These are phyloP conservation scores for Macrophomina phaseolina DNA, from an alignment of 2,329 filamentous ascomycete species.

Conservation along the genomic window DNA sequence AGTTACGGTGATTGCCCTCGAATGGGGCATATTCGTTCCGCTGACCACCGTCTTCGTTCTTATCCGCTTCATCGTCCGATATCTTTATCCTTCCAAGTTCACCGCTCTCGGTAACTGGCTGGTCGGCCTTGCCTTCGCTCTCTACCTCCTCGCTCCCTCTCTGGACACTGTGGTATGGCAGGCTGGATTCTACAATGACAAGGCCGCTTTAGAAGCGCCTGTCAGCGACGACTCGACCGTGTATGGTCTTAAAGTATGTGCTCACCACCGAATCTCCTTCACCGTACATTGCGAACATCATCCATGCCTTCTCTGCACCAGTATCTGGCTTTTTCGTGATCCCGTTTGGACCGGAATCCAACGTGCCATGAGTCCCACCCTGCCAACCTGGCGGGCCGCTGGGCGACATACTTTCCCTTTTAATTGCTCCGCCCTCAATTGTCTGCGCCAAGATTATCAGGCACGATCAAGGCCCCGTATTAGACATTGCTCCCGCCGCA, in stretches of 20 bases:
- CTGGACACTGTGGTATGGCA: conserved; percentile 7
- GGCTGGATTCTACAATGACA: neutral
- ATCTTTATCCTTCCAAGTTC: conserved; percentile 14
- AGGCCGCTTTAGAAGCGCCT: neutral
- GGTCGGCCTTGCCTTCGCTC: neutral
- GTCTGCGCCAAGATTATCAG: neutral
- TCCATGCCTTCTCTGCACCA: neutral
- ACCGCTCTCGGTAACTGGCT: neutral
- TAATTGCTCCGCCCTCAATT: neutral
- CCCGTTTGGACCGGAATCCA: no score
- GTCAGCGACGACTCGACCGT: neutral
- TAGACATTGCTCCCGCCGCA: neutral
- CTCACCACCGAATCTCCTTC: neutral
- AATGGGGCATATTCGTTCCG: conserved; percentile 10
- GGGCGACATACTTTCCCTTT: neutral
- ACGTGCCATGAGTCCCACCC: no score
- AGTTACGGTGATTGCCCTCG: conserved; percentile 5
- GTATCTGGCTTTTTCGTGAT: no score
- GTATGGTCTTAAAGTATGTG: neutral
- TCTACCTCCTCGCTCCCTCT: neutral
- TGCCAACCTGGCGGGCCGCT: no score
- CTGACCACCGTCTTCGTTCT: neutral
- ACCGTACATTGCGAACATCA: neutral
- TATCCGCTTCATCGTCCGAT: neutral
- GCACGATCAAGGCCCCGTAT: neutral